A percentile compares a stretch with the other conserved stretches of the same genome.
These are phyloP conservation scores for Tubosaeta sp. DNA, from an alignment of 768 basidiomycete genomes.

Conservation along the genomic window DNA sequence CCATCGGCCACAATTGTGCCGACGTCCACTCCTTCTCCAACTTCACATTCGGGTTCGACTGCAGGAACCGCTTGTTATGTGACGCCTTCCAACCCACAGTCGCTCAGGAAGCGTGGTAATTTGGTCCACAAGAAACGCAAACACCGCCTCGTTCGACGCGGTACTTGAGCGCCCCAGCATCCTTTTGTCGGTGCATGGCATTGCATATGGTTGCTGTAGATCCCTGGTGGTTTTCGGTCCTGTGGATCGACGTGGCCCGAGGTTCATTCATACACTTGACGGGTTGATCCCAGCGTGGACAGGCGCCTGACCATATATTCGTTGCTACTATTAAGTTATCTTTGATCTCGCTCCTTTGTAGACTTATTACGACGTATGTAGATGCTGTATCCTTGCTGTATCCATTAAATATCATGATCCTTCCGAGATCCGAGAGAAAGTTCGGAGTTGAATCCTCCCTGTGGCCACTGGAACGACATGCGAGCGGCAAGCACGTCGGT, in stretches of 20 bases:
- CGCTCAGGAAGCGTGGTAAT: conserved; percentile 15
- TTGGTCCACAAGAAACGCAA: conserved; percentile 19
- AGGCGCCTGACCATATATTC: conserved; percentile 1
- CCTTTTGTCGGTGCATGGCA: not conserved
- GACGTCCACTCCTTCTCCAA: conserved; percentile 6
- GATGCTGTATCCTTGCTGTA: not conserved
- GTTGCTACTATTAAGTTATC: too few relatives aligned
- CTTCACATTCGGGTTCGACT: conserved; percentile 2
- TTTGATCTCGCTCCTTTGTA: conserved; percentile 9
- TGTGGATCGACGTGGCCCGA: conserved; percentile 8
- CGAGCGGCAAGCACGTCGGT: not conserved
- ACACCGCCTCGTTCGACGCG: conserved; percentile 20
- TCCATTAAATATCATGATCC: not conserved
- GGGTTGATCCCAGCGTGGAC: not conserved
- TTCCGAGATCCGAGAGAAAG: too few relatives aligned
- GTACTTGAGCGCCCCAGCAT: conserved; percentile 1
- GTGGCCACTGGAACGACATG: not conserved
- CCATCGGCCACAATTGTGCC: not conserved
- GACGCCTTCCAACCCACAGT: conserved; percentile 2
- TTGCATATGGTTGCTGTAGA: not conserved
- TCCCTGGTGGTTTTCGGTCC: not conserved
- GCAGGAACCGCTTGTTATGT: conserved; percentile 17
- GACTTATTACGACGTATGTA: not conserved
- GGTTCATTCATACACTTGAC: not conserved
- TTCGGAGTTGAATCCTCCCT: too few relatives aligned